These are phyloP conservation scores for Boletus patriciae DNA, from an alignment of 768 basidiomycete species.

Conservation along the genomic window DNA sequence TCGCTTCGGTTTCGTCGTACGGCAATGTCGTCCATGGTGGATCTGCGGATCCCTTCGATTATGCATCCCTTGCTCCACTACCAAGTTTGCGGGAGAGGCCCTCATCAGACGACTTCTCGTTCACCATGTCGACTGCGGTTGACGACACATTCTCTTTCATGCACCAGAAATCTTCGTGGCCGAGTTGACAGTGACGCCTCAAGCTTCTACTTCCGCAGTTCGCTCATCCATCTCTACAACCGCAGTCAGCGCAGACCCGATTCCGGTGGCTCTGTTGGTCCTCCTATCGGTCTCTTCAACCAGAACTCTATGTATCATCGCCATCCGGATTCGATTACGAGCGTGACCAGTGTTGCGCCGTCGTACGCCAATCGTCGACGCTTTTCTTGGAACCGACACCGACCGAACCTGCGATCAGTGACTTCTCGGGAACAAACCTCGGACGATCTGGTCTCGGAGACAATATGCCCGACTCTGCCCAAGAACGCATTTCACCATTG, in stretches of 20 bases:
- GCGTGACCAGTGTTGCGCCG: conserved; percentile 55
- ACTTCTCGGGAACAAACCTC: conserved; percentile 54
- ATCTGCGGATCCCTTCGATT: conserved; percentile 71
- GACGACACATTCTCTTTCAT: conserved; percentile 78
- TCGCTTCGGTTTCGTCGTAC: conserved; percentile 79
- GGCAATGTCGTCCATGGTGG: conserved; percentile 67
- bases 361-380: conserved; percentile 58
- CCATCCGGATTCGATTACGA: conserved; percentile 58
- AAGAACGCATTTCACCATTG: conserved; percentile 54
- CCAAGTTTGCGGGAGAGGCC: conserved; percentile 56
- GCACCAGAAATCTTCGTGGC: conserved; percentile 38
- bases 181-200: conserved; percentile 77
- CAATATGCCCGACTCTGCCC: conserved; percentile 77
- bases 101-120: conserved; percentile 57
- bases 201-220: conserved; percentile 64
- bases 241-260: conserved; percentile 62
- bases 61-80: conserved; percentile 38
- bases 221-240: conserved; percentile 34
- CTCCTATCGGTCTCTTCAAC: conserved; percentile 73
- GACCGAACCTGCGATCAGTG: conserved; percentile 65
- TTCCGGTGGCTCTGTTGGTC: conserved; percentile 59
- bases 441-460: conserved; percentile 77
- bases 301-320: conserved; percentile 55
- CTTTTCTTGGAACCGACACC: conserved; percentile 59
- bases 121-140: conserved; percentile 47